A percentile compares a stretch with the other conserved stretches of the same genome.
These are phyloP conservation scores for Penicilliopsis zonata DNA, from an alignment of 495 filamentous ascomycete genomes.

Conservation along the genomic window DNA sequence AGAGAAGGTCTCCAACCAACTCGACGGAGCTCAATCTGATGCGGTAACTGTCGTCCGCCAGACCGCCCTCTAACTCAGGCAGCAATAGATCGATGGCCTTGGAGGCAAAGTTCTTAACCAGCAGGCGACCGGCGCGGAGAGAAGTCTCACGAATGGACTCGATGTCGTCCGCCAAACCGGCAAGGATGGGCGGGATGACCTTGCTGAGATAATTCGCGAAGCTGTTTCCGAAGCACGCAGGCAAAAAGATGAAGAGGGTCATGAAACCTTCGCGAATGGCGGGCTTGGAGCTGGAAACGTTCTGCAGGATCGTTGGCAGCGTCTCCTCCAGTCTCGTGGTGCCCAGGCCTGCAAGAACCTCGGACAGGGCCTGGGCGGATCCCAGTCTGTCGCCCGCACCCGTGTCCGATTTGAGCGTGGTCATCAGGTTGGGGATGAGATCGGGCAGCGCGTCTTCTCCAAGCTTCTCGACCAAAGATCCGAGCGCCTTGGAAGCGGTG, in stretches of 20 bases:
- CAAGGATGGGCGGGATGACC: conserved; percentile 92
- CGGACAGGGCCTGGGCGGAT: conserved; percentile 91
- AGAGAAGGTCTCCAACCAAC: conserved; percentile 89
- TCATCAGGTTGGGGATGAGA: conserved; percentile 94
- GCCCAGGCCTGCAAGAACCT: conserved; percentile 90
- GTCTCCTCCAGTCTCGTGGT: conserved; percentile 90
- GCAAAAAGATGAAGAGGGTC: conserved; percentile 98
- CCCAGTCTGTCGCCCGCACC: conserved; percentile 91
- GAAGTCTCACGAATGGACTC: conserved; percentile 93
- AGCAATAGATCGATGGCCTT: conserved; percentile 87
- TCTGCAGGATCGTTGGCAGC: conserved; percentile 90
- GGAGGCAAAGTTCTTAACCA: conserved; percentile 96
- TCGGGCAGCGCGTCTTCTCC: conserved; percentile 95
- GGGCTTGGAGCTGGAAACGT: conserved; percentile 82
- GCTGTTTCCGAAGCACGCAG: conserved; percentile 97
- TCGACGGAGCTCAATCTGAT: conserved; percentile 97
- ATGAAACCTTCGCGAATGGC: conserved; percentile 95
- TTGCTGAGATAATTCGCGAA: conserved; percentile 91
- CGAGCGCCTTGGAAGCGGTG: conserved; percentile 90
- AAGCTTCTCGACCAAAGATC: conserved; percentile 90
- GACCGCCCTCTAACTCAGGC: conserved; percentile 86
- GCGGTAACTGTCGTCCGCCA: conserved; percentile 91
- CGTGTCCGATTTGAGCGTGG: conserved; percentile 91
- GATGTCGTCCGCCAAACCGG: conserved; percentile 88
- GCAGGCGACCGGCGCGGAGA: conserved; percentile 77